Conservation (phyloP, 306 rosid species). For the Castanopsis chinensis region DNA sequence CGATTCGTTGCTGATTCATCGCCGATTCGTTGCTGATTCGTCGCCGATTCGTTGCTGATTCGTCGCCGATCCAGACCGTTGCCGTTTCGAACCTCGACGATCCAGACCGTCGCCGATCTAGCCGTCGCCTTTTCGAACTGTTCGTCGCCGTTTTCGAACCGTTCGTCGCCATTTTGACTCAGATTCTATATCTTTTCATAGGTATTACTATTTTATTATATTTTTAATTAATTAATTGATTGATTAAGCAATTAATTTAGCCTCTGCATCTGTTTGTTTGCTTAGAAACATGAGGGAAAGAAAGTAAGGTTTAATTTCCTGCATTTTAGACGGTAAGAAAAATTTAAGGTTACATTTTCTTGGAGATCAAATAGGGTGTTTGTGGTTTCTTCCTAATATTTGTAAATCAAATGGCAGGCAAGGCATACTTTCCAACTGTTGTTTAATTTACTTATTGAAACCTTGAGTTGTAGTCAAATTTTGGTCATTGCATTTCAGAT, state of each 20-base stretch:
- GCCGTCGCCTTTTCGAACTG: no score
- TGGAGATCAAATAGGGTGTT: neutral
- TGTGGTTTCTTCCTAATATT: neutral
- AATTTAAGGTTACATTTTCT: neutral
- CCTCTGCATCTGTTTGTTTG: conserved; percentile 1
- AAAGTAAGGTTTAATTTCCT: neutral
- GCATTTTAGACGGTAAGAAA: neutral
- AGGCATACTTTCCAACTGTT: neutral
- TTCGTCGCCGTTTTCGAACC: no score
- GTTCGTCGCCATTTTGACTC: no score
- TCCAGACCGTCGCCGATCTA: no score
- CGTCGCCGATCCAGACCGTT: no score
- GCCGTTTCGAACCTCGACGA: no score
- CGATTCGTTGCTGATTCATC: no score
- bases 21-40: no score
- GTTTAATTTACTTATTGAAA: neutral
- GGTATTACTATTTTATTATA: neutral
- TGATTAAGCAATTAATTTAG: neutral
- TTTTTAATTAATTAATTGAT: neutral
- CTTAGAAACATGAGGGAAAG: neutral
- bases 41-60: no score
- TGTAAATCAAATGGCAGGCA: neutral
- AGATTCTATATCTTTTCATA: neutral
- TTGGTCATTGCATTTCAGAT: neutral
- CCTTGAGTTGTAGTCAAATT: neutral